Evolutionary conservation across 2,329 filamentous ascomycete species (phyloP).

Genomic region (Aspergillus pseudoviridinutans): DNA sequence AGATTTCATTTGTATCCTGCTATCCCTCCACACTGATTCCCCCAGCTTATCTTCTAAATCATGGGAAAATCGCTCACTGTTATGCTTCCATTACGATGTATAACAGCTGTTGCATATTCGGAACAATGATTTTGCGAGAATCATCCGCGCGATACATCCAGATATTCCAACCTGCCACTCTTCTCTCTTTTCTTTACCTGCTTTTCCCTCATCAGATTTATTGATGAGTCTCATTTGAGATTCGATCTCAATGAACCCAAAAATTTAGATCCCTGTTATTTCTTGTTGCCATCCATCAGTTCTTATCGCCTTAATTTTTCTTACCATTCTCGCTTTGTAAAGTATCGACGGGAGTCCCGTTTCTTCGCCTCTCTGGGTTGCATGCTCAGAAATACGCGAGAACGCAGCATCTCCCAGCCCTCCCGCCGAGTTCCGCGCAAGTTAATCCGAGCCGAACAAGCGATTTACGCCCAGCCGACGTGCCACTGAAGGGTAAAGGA

Average conservation of each 20-base stretch:
- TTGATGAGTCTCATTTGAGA: constrained; percentile 5
- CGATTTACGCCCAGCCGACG: constrained; percentile 28
- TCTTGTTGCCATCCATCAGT: constrained; percentile 7
- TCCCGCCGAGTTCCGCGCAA: constrained; percentile 20
- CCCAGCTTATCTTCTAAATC: constrained; percentile 1
- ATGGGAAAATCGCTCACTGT: background rate
- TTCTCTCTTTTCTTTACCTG: background rate
- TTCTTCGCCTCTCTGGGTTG: constrained; percentile 12
- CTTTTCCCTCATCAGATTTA: constrained; percentile 1
- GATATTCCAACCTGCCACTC: background rate
- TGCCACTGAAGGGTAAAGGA: constrained; percentile 1
- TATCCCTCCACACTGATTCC: background rate
- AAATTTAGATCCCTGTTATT: background rate
- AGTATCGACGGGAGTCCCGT: background rate
- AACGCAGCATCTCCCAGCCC: constrained; percentile 32
- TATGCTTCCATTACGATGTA: background rate
- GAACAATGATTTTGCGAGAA: background rate
- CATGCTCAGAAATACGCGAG: constrained; percentile 36
- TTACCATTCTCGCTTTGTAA: constrained; percentile 1
- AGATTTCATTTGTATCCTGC: background rate
- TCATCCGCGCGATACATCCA: background rate
- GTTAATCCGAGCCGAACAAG: constrained; percentile 38
- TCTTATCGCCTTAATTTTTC: background rate
- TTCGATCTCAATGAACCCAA: background rate
- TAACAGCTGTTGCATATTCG: background rate